A percentile compares a stretch with the other conserved stretches of the same genome.
These are phyloP conservation scores for Davidsoniella australis DNA, from an alignment of 2,329 filamentous ascomycete species.

Conservation along the genomic window DNA sequence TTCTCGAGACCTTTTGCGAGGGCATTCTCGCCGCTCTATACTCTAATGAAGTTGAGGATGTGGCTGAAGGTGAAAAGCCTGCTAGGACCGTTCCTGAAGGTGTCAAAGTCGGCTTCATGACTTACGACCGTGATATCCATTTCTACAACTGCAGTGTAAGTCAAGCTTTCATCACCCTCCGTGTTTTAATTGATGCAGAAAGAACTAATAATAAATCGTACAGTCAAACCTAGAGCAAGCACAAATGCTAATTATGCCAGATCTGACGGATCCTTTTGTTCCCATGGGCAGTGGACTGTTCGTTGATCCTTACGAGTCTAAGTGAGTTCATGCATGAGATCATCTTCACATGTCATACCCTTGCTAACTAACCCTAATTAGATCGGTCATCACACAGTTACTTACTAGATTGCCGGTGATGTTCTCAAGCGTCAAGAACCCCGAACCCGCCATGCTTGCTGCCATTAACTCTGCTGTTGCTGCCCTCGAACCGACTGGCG, in stretches of 20 bases:
- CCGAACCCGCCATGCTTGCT: constrained; percentile 75
- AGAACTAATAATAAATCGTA: constrained; percentile 14
- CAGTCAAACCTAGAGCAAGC: constrained; percentile 64
- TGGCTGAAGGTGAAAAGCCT: constrained; percentile 28
- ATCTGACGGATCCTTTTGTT: constrained; percentile 90
- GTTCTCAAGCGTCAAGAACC: constrained; percentile 76
- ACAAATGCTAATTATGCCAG: constrained; percentile 97
- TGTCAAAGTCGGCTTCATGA: constrained; percentile 83
- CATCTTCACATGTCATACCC: not conserved
- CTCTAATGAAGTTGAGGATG: constrained; percentile 29
- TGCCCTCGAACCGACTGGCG: constrained; percentile 74
- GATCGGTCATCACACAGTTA: constrained; percentile 70
- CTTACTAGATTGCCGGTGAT: constrained; percentile 67
- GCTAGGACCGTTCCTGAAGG: constrained; percentile 52
- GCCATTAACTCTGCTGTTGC: constrained; percentile 67
- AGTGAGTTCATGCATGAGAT: constrained; percentile 25
- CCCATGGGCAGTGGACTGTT: constrained; percentile 83
- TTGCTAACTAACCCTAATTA: constrained; percentile 19
- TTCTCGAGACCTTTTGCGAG: constrained; percentile 76
- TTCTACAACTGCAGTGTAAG: constrained; percentile 88
- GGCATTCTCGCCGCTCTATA: constrained; percentile 78
- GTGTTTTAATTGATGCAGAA: not conserved
- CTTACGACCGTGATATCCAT: constrained; percentile 90
- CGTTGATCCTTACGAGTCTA: constrained; percentile 84
- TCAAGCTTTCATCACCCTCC: constrained; percentile 14